Base-by-base conservation (phyloP, 2,329 filamentous ascomycete species). In the Aspergillus floridensis region DNA sequence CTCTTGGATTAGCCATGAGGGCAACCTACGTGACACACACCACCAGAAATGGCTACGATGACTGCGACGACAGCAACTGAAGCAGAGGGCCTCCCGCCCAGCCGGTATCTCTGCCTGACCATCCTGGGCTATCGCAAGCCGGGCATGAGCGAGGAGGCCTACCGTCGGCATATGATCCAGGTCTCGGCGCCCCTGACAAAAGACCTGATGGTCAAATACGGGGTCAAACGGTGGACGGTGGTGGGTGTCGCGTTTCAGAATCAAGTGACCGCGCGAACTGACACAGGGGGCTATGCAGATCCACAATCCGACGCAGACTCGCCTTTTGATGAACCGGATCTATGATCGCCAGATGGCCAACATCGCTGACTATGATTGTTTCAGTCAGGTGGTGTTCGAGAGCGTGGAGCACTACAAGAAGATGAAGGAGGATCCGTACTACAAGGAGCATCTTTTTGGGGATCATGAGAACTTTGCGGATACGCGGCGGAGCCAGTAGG, bases 381-480 rank as follows among this genome's bases (percentile, higher is more conserved):
- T 82, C 63, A 80, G 76, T 48, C 80, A 82, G 65, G 77, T 80
- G 0, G 71, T 81, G 0, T 82, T 83, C 64, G 59, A 75, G 58
- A 67, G 60, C 48, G 53, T 83, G 1, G 77, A 81, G 2, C 72
- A 80, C 59, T 84, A 79, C 67, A 78, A 78, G 65, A 63, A 68
- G 5, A 80, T 83, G 74, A 82, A 82, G 63, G 53, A 77, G 21
- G 81, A 84, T 65, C 78, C 80, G 1, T 81, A 70, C 69, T 83
- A 81, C 63, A 78, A 79, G 68, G 64, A 80, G 60, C 71, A 79
- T 57, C 60, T 83, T n/a, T 61, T 75, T 0, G 65, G 65, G 2
- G 81, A 83, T 63, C 80, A 82, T 66, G 77, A 80, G 63, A 78
- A 79, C 2, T 82, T 82, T 69, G 81, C 80, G 0, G 80, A 83